phyloP scores from a whole-genome alignment of 176 grass and related monocot species.

The Zoysia pacifica region DNA sequence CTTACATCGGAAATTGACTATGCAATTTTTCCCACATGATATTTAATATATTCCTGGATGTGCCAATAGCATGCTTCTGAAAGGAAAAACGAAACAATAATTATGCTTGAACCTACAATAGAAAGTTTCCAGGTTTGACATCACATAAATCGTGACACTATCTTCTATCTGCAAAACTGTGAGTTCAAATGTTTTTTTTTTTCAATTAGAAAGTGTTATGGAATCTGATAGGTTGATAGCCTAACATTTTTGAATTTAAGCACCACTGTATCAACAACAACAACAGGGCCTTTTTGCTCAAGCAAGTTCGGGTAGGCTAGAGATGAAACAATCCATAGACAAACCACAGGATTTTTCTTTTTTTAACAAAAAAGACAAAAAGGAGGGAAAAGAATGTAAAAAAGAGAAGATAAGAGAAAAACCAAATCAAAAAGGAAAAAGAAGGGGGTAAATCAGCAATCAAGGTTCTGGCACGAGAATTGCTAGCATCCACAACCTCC shows the following conservation, averaged over 20 bases:
- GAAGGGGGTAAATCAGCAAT: too few relatives aligned
- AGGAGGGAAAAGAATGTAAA: too few relatives aligned
- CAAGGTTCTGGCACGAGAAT: too few relatives aligned
- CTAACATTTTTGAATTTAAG: background rate
- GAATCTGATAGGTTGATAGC: background rate
- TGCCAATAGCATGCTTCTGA: background rate
- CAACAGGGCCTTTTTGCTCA: too few relatives aligned
- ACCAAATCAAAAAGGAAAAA: too few relatives aligned
- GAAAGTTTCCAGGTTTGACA: background rate
- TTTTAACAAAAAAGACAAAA: too few relatives aligned
- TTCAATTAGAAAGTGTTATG: background rate
- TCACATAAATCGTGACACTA: background rate
- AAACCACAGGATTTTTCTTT: too few relatives aligned
- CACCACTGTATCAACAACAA: background rate
- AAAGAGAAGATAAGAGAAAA: too few relatives aligned
- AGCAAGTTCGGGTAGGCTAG: too few relatives aligned
- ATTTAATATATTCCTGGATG: background rate
- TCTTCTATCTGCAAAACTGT: background rate
- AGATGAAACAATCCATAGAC: too few relatives aligned
- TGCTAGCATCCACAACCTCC: too few relatives aligned
- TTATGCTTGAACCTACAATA: background rate
- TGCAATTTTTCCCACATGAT: background rate
- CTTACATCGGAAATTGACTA: background rate
- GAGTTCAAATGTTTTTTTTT: background rate
- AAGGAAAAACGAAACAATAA: background rate